Evolutionary conservation across 2,329 filamentous ascomycete genomes (phyloP).

Genomic region (Leptosphaerulina australis): DNA sequence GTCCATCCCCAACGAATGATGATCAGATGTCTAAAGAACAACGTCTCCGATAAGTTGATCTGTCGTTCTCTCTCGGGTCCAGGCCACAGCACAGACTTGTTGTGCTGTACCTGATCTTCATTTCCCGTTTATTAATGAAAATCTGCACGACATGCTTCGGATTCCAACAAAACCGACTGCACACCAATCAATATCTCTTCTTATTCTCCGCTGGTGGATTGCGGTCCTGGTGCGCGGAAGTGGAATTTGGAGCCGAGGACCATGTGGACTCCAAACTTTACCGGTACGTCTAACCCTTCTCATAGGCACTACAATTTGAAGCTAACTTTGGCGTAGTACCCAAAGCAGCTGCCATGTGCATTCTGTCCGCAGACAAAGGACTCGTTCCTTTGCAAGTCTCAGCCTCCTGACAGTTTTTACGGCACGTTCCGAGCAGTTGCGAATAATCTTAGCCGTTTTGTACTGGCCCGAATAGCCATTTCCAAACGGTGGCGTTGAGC

Average conservation of each 20-base stretch:
- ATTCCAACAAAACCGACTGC: background rate
- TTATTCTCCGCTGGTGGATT: background rate
- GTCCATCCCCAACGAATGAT: background rate
- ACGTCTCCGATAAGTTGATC: background rate
- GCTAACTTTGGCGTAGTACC: background rate
- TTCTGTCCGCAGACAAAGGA: background rate
- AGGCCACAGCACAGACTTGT: background rate
- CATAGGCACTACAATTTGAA: background rate
- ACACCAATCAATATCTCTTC: background rate
- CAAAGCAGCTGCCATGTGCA: background rate
- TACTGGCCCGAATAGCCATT: background rate
- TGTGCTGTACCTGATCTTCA: slow-evolving; percentile 1
- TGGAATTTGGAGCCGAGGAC: slow-evolving; percentile 12
- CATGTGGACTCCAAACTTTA: slow-evolving; percentile 8
- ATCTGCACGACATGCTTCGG: slow-evolving; percentile 4
- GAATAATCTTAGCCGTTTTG: background rate
- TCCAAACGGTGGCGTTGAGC: background rate
- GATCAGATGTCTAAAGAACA: background rate
- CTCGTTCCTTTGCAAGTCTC: background rate
- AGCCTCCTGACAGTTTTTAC: background rate
- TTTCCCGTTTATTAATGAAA: background rate
- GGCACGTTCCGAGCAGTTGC: background rate
- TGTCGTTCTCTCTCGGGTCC: background rate
- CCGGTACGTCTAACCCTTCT: background rate
- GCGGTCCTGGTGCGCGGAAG: slow-evolving; percentile 8